A percentile compares a stretch with the other conserved stretches of the same genome.
phyloP scores from a whole-genome alignment of 2,329 filamentous ascomycete genomes.

The Macroventuria anomochaeta region DNA sequence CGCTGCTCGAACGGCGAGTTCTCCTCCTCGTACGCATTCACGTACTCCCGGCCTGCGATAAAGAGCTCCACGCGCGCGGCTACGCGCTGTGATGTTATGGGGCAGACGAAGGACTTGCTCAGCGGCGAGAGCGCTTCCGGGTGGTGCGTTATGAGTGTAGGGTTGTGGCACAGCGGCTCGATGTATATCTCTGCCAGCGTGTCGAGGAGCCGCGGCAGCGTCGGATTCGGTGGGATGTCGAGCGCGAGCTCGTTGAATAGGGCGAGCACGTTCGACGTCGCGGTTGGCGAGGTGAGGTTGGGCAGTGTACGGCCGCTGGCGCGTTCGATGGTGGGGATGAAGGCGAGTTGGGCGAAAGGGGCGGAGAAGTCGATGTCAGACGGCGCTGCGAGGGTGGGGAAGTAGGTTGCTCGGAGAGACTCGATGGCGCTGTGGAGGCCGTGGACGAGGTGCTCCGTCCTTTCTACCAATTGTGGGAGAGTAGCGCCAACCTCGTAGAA shows the following conservation, averaged over 20 bases:
- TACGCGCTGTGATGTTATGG: conserved; percentile 70
- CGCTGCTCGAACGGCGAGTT: conserved; percentile 89
- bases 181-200: conserved; percentile 77
- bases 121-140: conserved; percentile 91
- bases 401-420: conserved; percentile 55
- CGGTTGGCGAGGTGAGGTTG: conserved; percentile 56
- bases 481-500: conserved; percentile 90
- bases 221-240: conserved; percentile 59
- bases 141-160: conserved; percentile 88
- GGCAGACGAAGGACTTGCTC: conserved; percentile 82
- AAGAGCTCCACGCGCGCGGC: conserved; percentile 87
- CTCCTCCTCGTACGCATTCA: conserved; percentile 98
- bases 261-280: conserved; percentile 64
- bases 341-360: conserved; percentile 72
- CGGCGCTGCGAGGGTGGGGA: conserved; percentile 43
- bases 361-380: conserved; percentile 64
- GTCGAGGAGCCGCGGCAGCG: conserved; percentile 77
- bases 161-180: conserved; percentile 74
- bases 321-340: conserved; percentile 78
- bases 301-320: conserved; percentile 71
- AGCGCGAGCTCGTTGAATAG: conserved; percentile 61
- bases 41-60: conserved; percentile 78
- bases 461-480: conserved; percentile 73
- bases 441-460: conserved; percentile 75
- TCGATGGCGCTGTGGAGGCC: conserved; percentile 38